Base-by-base conservation (phyloP, 2,329 filamentous ascomycete genomes). In the Paramyrothecium roridum region DNA sequence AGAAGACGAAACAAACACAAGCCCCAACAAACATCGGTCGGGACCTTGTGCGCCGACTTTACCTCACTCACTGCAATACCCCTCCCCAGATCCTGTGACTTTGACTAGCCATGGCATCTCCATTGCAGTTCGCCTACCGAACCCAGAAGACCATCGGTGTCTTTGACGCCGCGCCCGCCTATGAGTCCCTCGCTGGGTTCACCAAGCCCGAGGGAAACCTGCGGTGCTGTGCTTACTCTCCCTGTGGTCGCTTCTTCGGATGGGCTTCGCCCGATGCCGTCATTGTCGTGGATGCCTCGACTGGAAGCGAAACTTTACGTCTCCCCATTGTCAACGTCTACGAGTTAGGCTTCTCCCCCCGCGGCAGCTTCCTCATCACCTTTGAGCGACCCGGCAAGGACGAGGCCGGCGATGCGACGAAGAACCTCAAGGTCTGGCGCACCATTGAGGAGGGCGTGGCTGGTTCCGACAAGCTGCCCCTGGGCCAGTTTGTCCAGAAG, bases 351-450 rank as follows among this genome's bases (percentile, higher is more conserved):
- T 99, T 99, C 77, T 99, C 95, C 23, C 95, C 93, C 6, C 81
- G 87, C 54, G 95, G 95, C 58, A 95, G 90, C 56, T 99, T 90
- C 74, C 80, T 98, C 70, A 96, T 96, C 70, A 98, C 95, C 53
- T 98, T 93, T 92, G 93, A 99, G 79, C 87, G 95, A 37, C 89
- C 92, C 10, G 82, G 84, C 62, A 98, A 98, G 79, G 93, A 98
- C 68, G 93, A 93, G 68, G 88, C 90, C 57, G 95, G 95, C 55
- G 91, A 97, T 73, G 92, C 95, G 48, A 88, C 86, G 64, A 97
- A 96, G 84, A 99, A 99, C 72, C 80, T 99, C 61, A 98, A 97
- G 81, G 88, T 99, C 65, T 99, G 95, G 95, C 86, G 87, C 70
- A 92, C 90, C 37, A 77, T 91, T 54, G 89, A 93, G 68, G 85